Evolutionary conservation across 2,329 filamentous ascomycete genomes (phyloP), one percentile per base, ranked within the genome.

Genomic region (Pseudogymnoascus sp.): DNA sequence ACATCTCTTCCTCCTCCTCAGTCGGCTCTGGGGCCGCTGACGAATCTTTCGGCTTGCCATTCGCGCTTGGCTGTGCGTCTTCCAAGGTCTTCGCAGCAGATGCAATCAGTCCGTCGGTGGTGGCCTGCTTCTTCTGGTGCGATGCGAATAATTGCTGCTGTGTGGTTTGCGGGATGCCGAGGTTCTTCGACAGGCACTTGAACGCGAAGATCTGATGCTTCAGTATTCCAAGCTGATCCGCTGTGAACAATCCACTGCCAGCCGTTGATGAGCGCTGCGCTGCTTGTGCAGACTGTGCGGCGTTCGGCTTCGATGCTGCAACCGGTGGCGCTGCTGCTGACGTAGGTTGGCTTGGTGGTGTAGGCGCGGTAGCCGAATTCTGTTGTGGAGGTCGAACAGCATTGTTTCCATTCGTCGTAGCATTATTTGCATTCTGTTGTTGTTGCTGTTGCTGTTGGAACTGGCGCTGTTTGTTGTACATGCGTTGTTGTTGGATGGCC

Each of bases 141-240:
- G 89, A 86, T 51, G 88, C 83, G 73, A 93, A 96, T 39, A 98
- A 87, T 60, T 90, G 86, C 72, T 93, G 90, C 74, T 96, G 92
- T 68, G 96, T 84, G 67, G 85, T 83, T 31, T 84, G 77, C 0
- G 93, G 92, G 3, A 98, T 85, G 0, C 92, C 89, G 13, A 89
- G 82, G 69, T 96, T 96, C 76, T 95, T 96, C 4, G 90, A 89
- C 3, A 99, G 81, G 69, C 92, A 83, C 77, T 96, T 96, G 78
- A 97, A 98, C 0, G 93, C 93, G 70, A 89, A 83, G 61, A 98
- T 96, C 75, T 99, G 95, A 68, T 90, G 88, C 66, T 91, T 84
- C 8, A 99, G 79, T 48, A 90, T 85, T 23, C 83, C 81, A 54
- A 96, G 79, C 74, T 99, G 95, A 64, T 95, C 90, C 23, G 84